Evolutionary conservation across 2,329 filamentous ascomycete genomes (phyloP).

Genomic region (Ophiocordyceps unilateralis): DNA sequence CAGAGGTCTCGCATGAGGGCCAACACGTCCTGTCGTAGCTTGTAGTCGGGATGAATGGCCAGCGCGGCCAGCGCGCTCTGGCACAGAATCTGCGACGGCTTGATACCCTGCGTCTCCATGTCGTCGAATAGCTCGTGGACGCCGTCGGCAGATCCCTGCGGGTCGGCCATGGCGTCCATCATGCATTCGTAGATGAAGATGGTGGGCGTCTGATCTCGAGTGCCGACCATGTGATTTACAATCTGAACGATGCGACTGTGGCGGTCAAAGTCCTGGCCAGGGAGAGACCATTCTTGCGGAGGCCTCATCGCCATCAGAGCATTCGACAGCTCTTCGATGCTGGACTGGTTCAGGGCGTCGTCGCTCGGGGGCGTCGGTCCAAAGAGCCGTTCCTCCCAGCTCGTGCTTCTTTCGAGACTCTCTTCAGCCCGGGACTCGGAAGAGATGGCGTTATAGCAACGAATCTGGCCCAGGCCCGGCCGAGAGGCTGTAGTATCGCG

Average conservation of each 20-base stretch:
- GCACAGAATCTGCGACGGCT: conserved; percentile 48
- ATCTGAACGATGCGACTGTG: conserved; percentile 19
- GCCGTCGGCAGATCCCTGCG: conserved; percentile 47
- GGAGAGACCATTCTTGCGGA: conserved; percentile 4
- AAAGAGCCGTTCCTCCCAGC: conserved; percentile 6
- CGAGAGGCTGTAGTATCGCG: background rate
- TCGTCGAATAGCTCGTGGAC: conserved; percentile 51
- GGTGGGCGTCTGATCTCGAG: conserved; percentile 37
- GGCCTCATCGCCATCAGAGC: conserved; percentile 13
- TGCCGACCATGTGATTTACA: conserved; percentile 39
- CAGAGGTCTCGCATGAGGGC: conserved; percentile 58
- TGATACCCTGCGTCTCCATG: conserved; percentile 45
- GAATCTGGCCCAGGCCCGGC: background rate
- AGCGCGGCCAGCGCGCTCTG: conserved; percentile 57
- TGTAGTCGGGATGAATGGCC: conserved; percentile 71
- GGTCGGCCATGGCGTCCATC: conserved; percentile 52
- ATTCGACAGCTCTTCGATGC: conserved; percentile 10
- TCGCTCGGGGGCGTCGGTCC: conserved; percentile 5
- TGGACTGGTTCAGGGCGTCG: conserved; percentile 4
- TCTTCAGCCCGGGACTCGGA: background rate
- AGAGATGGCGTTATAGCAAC: background rate
- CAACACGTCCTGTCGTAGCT: conserved; percentile 54
- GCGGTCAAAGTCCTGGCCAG: conserved; percentile 7
- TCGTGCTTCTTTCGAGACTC: background rate
- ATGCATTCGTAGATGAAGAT: conserved; percentile 54